These are phyloP conservation scores for Carex arenaria DNA, from an alignment of 202 grass and related monocot genomes.

Conservation along the genomic window DNA sequence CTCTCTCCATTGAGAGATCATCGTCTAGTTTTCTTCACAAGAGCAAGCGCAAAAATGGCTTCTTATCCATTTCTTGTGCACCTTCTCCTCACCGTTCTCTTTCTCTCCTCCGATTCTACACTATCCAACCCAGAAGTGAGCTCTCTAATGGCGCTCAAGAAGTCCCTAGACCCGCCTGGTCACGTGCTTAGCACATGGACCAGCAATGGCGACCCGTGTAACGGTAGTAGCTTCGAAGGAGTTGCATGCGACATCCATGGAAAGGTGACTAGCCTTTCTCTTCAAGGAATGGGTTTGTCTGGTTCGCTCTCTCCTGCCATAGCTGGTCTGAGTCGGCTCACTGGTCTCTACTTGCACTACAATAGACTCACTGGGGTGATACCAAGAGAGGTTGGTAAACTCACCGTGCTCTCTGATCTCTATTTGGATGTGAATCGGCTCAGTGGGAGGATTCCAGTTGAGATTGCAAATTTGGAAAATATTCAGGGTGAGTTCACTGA, in stretches of 20 bases:
- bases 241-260: constrained; percentile 55
- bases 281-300: constrained; percentile 76
- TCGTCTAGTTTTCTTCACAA: constrained; percentile 2
- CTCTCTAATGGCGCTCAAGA: constrained; percentile 57
- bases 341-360: constrained; percentile 91
- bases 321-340: constrained; percentile 51
- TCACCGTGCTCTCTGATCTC: constrained; percentile 65
- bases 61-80: neutral
- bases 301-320: constrained; percentile 74
- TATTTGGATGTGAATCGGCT: constrained; percentile 92
- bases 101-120: constrained; percentile 3
- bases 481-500: constrained; percentile 64
- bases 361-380: constrained; percentile 67
- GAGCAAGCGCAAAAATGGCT: constrained; percentile 16
- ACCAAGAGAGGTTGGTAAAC: constrained; percentile 64
- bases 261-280: constrained; percentile 58
- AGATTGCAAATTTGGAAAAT: constrained; percentile 49
- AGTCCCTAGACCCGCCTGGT: constrained; percentile 48
- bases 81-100: constrained; percentile 4
- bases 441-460: constrained; percentile 44
- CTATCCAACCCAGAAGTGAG: constrained; percentile 36
- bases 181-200: constrained; percentile 72
- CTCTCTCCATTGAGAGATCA: neutral
- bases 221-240: constrained; percentile 40
- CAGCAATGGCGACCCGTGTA: constrained; percentile 45